phyloP scores from a whole-genome alignment of 345 rosid species.

The Geranium brycei region DNA sequence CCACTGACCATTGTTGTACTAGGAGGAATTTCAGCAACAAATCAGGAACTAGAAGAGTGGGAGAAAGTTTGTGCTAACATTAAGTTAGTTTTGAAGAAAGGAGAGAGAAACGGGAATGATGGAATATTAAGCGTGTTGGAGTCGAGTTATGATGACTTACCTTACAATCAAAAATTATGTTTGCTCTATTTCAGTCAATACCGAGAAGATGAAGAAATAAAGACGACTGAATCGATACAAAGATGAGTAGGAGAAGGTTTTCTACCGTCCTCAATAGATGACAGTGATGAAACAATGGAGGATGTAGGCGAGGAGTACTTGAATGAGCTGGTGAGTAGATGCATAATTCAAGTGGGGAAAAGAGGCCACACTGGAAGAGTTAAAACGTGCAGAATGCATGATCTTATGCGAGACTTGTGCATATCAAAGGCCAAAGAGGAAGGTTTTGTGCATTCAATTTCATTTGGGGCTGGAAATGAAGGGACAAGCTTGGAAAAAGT shows the following conservation, averaged over 20 bases:
- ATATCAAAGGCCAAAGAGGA: no score
- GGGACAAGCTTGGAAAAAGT: no score
- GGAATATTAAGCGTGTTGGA: background rate
- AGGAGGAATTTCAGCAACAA: background rate
- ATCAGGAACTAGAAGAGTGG: background rate
- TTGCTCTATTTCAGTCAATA: background rate
- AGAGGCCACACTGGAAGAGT: no score
- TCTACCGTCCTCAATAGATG: background rate
- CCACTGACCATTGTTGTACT: background rate
- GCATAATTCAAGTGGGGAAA: no score
- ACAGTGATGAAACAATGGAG: background rate
- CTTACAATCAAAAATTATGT: background rate
- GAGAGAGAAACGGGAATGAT: background rate
- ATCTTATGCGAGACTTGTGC: no score
- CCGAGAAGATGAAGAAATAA: background rate
- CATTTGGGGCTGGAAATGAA: no score
- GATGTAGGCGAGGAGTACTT: no score
- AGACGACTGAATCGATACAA: background rate
- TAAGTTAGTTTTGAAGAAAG: no score
- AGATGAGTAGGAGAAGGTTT: background rate
- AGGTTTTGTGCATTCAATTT: no score
- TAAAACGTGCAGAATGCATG: no score
- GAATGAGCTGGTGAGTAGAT: no score
- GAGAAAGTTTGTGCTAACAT: background rate
- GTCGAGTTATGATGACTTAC: background rate